Conservation (phyloP, 2,329 filamentous ascomycete genomes). For the Stachybotrys elegans region DNA sequence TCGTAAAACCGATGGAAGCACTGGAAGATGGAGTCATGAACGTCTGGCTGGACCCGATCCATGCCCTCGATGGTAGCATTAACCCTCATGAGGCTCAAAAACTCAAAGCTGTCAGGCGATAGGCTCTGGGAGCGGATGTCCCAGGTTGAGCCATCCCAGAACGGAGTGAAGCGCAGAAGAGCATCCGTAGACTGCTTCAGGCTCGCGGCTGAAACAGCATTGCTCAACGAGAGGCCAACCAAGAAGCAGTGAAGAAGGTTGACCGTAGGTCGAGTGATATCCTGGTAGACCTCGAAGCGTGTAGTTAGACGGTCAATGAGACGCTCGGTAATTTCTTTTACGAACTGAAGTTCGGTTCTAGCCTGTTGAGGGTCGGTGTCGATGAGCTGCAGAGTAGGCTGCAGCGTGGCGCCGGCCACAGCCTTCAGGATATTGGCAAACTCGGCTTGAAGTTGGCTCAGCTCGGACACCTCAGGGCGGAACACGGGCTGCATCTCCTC, state of each 20-base stretch:
- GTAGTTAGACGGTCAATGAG: conserved; percentile 65
- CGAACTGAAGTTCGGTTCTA: conserved; percentile 39
- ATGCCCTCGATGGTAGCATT: conserved; percentile 43
- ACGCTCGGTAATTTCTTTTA: conserved; percentile 56
- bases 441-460: conserved; percentile 72
- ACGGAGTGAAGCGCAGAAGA: conserved; percentile 46
- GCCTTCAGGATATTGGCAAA: conserved; percentile 71
- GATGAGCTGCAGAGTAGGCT: conserved; percentile 23
- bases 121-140: conserved; percentile 13
- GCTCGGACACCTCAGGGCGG: conserved; percentile 62
- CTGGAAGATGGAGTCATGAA: conserved; percentile 54
- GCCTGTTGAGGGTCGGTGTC: conserved; percentile 14
- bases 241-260: conserved; percentile 76
- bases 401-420: conserved; percentile 45
- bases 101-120: conserved; percentile 32
- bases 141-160: conserved; percentile 45
- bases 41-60: conserved; percentile 30
- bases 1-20: conserved; percentile 70
- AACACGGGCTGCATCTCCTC: conserved; percentile 61
- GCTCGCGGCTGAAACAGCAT: conserved; percentile 36
- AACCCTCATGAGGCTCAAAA: conserved; percentile 29
- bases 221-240: conserved; percentile 64
- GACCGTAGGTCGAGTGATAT: conserved; percentile 72
- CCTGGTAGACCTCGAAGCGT: conserved; percentile 75
- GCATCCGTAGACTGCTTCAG: conserved; percentile 26